These are phyloP conservation scores for Colletotrichum melonis DNA, from an alignment of 2,329 filamentous ascomycete species.

Conservation along the genomic window DNA sequence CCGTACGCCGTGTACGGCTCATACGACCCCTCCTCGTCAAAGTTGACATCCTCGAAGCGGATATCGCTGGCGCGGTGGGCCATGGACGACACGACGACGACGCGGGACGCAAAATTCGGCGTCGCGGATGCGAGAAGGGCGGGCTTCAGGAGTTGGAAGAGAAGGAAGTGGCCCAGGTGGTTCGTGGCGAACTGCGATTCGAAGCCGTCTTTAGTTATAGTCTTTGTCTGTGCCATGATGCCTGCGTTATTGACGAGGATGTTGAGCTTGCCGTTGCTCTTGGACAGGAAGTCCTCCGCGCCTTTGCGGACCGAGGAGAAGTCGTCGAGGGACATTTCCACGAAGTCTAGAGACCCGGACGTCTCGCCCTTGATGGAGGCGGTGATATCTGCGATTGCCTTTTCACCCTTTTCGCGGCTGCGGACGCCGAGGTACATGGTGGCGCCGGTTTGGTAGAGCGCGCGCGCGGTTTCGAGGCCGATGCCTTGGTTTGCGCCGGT, in stretches of 20 bases:
- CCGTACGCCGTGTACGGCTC: constrained; percentile 54
- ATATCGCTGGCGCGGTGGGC: constrained; percentile 51
- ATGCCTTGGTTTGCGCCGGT: constrained; percentile 52
- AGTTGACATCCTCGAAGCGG: constrained; percentile 47
- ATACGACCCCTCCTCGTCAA: constrained; percentile 44
- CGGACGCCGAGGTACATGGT: constrained; percentile 50
- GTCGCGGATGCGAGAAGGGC: constrained; percentile 52
- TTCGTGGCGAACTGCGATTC: constrained; percentile 62
- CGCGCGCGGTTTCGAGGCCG: constrained; percentile 51
- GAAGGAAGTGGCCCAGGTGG: constrained; percentile 64
- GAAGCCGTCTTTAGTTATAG: constrained; percentile 37
- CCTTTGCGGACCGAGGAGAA: constrained; percentile 39
- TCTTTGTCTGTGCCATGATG: constrained; percentile 31
- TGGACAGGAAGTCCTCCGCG: constrained; percentile 43
- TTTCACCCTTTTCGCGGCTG: constrained; percentile 45
- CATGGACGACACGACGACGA: constrained; percentile 57
- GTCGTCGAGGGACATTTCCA: constrained; percentile 29
- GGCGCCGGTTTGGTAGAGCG: constrained; percentile 50
- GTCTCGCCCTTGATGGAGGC: background rate
- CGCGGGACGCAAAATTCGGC: constrained; percentile 54
- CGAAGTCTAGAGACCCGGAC: background rate
- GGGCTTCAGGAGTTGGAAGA: constrained; percentile 61
- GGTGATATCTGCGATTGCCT: constrained; percentile 39
- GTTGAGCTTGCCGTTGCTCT: constrained; percentile 41
- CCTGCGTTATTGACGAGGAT: constrained; percentile 53